Base-by-base conservation (phyloP, 1,284 basidiomycete genomes). In the Naganishia sp. region DNA sequence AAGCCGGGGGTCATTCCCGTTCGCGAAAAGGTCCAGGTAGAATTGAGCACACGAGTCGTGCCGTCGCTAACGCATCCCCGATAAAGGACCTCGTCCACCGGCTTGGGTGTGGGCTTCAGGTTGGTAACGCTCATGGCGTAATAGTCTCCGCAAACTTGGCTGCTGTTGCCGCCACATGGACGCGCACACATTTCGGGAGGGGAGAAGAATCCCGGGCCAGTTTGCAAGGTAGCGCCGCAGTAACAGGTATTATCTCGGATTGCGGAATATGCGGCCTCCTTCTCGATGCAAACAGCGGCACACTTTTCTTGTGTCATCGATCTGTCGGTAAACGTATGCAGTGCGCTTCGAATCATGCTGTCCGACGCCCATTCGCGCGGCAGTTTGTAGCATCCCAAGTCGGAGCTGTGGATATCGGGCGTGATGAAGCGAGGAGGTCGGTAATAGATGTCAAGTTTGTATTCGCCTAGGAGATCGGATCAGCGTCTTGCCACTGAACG, bases 141-240 rank as follows among this genome's bases (percentile, higher is more conserved):
- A n/a, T 43, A 23, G 13, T 66, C 72, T 31, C 75, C 75, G 57
- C 75, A 77, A 3, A 53, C 72, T 45, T 72, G 42, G 13, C 64
- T 55, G 18, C 67, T 60, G 64, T 75, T 71, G 25, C 76, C 76
- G 5, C 71, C 72, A 61, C 76, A 78, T 11, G 68, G 23, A 6
- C 49, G 44, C 28, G 61, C 70, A 64, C 75, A 77, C 52, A 66
- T 61, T 10, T 68, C 70, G 1, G 72, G 67, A 18, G 60, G 67
- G 11, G 69, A n/a, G 18, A 56, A 49, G 21, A 25, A 55, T 7
- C 64, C 36, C 49, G 53, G 18, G 3, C 33, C 61, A 16, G 15
- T 28, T 9, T 64, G 39, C 23, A 64, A 39, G 1, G 68, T 56
- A 18, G 43, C 39, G 16, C 72, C 72, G 64, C 74, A 74, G 15